Evolutionary conservation across 192 early-diverging fungal genomes (phyloP).

Genomic region (Phycomyces nitens): DNA sequence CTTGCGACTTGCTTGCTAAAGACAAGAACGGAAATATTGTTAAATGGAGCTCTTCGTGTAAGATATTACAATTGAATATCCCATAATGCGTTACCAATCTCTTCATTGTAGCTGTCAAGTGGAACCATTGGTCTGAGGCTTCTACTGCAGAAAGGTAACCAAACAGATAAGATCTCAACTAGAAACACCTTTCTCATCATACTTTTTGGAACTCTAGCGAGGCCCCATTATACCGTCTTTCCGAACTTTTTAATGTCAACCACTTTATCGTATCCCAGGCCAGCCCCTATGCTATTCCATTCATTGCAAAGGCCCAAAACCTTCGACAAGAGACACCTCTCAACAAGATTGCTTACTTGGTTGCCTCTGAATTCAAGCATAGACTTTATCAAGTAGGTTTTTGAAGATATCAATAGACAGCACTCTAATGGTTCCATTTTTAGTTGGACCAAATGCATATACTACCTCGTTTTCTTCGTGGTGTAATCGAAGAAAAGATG

Average conservation of each 20-base stretch:
- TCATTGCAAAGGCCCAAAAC: conserved; percentile 51
- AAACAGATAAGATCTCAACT: not conserved
- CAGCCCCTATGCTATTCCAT: conserved; percentile 63
- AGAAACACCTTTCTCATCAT: conserved; percentile 22
- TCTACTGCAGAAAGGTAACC: conserved; percentile 36
- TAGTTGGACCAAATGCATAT: conserved; percentile 59
- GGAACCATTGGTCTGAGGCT: conserved; percentile 41
- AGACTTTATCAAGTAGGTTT: conserved; percentile 54
- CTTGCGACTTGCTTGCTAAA: conserved; percentile 67
- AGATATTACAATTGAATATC: not conserved
- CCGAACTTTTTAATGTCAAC: conserved; percentile 82
- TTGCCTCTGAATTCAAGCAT: conserved; percentile 60
- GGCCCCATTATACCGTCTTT: conserved; percentile 59
- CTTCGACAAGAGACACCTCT: conserved; percentile 30
- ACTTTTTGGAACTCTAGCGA: conserved; percentile 38
- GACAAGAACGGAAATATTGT: conserved; percentile 63
- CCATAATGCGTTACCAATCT: not conserved
- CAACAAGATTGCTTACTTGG: conserved; percentile 44
- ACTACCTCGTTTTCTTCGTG: conserved; percentile 52
- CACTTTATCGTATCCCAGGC: conserved; percentile 83
- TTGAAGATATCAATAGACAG: no score
- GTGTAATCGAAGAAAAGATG: conserved; percentile 60
- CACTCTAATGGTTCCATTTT: not conserved
- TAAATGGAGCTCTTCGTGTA: conserved; percentile 61
- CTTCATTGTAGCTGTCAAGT: conserved; percentile 28